These are phyloP conservation scores for Lasiosphaeriaceae sp. DNA, from an alignment of 495 filamentous ascomycete genomes.

Conservation along the genomic window DNA sequence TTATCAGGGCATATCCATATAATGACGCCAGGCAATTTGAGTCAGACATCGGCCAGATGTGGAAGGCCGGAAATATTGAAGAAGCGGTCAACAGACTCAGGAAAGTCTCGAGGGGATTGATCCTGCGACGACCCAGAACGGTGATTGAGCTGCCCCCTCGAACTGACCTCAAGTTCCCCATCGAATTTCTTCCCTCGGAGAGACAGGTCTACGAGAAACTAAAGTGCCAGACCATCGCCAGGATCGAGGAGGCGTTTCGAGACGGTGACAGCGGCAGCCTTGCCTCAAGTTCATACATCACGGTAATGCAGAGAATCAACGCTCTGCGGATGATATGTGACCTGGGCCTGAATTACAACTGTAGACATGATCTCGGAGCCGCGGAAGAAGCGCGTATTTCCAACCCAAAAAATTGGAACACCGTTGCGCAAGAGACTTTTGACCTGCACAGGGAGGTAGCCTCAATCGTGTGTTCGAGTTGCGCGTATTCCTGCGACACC, in stretches of 20 bases:
- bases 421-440: slow-evolving; percentile 23
- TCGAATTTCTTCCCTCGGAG: slow-evolving; percentile 32
- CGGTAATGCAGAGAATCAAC: slow-evolving; percentile 40
- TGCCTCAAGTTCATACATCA: slow-evolving; percentile 17
- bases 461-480: neutral
- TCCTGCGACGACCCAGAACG: slow-evolving; percentile 34
- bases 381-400: neutral
- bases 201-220: slow-evolving; percentile 25
- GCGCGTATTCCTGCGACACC: neutral
- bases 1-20: slow-evolving; percentile 36
- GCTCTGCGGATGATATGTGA: slow-evolving; percentile 40
- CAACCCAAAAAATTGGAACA: slow-evolving; percentile 11
- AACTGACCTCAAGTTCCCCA: slow-evolving; percentile 15
- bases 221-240: slow-evolving; percentile 15
- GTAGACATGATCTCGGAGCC: slow-evolving; percentile 9
- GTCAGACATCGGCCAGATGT: slow-evolving; percentile 24
- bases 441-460: slow-evolving; percentile 20
- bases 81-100: slow-evolving; percentile 34
- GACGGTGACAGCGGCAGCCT: neutral
- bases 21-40: slow-evolving; percentile 29
- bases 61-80: slow-evolving; percentile 27
- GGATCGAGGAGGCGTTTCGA: slow-evolving; percentile 21
- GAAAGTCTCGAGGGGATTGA: slow-evolving; percentile 25
- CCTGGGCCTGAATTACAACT: slow-evolving; percentile 29
- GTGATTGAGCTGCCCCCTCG: slow-evolving; percentile 30